Base-by-base conservation (phyloP, 495 filamentous ascomycete species). In the Penicillium longicatenatum region DNA sequence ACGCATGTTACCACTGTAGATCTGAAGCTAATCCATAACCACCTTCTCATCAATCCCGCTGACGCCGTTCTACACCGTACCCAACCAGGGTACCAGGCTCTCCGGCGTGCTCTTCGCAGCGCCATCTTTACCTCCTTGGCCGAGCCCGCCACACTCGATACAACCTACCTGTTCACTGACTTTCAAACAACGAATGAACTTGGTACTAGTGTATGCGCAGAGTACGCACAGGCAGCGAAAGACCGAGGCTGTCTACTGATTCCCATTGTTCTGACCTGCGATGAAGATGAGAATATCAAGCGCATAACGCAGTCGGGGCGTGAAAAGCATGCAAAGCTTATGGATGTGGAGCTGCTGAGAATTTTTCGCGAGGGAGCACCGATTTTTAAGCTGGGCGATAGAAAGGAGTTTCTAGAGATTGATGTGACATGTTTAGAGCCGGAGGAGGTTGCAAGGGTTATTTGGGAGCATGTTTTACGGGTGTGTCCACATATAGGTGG, bases 41-140 rank as follows among this genome's bases (percentile, higher is more conserved):
- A 37, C 53, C 53, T 46, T 26, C 53, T 47, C n/a, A 17, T 52
- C 30, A 52, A 52, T 21, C 50, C 50, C 20, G 50, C 50, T 24
- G 50, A 52, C 14, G 50, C 50, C 22, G 50, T 52, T 21, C 50
- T 52, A 19, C 50, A 52, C 10, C 50, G 50, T 11, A 52, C 30
- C 33, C 50, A 52, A 24, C 50, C 50, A 17, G 50, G 50, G 9
- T 52, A 52, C 16, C 50, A 52, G 5, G 14, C 50, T 14, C 31
- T 52, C 8, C 50, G 50, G 10, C 50, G 4, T 9, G 31, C 31
- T 12, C 11, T 35, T 35, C 31, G 31, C 4, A 2, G 12, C 10
- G 12, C 31, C 12, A 35, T 35, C 1, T 35, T 35, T 35, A 12
- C 31, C 7, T 1, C 31, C 31, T 10, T 35, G 4, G 12, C 9